Conservation (phyloP, 1,139 yeast species). For the Candida sojae region DNA sequence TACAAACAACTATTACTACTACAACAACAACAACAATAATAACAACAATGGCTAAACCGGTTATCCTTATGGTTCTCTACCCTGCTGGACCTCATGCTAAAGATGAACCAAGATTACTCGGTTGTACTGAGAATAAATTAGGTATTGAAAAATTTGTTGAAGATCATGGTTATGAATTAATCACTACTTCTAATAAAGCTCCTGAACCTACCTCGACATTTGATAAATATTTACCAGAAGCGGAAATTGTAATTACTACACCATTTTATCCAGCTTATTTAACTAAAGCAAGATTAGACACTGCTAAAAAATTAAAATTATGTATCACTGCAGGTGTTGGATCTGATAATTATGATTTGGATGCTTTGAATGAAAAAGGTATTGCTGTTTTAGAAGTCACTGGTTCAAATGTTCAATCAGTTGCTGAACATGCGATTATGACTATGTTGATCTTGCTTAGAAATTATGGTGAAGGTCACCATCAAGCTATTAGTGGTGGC, state of each 20-base stretch:
- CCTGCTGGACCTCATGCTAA: conserved; percentile 57
- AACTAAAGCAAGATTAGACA: conserved; percentile 41
- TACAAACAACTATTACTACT: no score
- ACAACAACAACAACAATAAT: no score
- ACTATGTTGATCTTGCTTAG: conserved; percentile 69
- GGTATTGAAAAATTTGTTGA: conserved; percentile 70
- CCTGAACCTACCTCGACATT: conserved; percentile 34
- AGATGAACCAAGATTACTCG: conserved; percentile 62
- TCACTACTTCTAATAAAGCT: conserved; percentile 69
- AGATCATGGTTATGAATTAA: conserved; percentile 64
- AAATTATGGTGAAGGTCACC: conserved; percentile 78
- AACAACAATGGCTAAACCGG: conserved; percentile 23
- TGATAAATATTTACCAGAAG: conserved; percentile 10
- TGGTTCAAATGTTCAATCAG: conserved; percentile 77
- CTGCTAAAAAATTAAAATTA: conserved; percentile 53
- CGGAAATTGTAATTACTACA: conserved; percentile 71
- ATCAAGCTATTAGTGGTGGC: conserved; percentile 56
- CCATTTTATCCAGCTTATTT: conserved; percentile 84
- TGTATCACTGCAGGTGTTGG: conserved; percentile 85
- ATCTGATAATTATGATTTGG: conserved; percentile 14
- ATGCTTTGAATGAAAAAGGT: conserved; percentile 62
- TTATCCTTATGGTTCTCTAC: conserved; percentile 59
- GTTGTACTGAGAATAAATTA: conserved; percentile 74
- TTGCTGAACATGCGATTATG: conserved; percentile 62
- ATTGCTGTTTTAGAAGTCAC: conserved; percentile 78